Evolutionary conservation across 2,329 filamentous ascomycete species (phyloP), one percentile per base, ranked within the genome.

Genomic region (Cadophora luteo-olivacea): DNA sequence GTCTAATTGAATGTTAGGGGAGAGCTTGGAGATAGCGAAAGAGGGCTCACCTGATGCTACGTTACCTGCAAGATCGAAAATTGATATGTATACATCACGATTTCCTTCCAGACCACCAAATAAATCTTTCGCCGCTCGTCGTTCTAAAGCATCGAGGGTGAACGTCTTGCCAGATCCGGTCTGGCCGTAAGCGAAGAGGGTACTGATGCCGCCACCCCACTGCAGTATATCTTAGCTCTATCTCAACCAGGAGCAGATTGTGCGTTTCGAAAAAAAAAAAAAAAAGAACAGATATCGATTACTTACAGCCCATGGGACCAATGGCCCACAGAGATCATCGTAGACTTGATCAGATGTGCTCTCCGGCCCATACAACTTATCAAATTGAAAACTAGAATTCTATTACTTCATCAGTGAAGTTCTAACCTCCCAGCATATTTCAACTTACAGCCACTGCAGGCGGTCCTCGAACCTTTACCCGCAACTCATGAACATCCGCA

Each of bases 61-160:
- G 70, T 94, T 91, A 82, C 97, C 90, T 78, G 97, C 97, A 63
- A 98, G 85, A 79, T 97, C 95, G 80, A 97, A 90, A 80, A 94
- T 97, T 11, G 94, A 97, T 36, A 94, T 88, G 6, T 95, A 95
- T 70, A 98, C 97, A 66, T 97, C 84, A 3, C 95, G 94, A 0
- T 93, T 92, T 72, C 95, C 88, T 3, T 90, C 83, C 1, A 84
- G 88, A 55, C 95, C 95, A 93, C 97, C 97, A 87, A 91, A 97
- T 6, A 84, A 74, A 64, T 82, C 80, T 48, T 78, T 75, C 1
- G 80, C 80, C 6, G 82, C 80, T 2, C 83, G 77, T 12, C 79
- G 69, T 72, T 84, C 80, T 0, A 85, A 74, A 2, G 77, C 76
- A 65, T 77, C 82, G 64, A 85, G 77, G 0, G 82, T 84, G 68